Percentiles rank a stretch among this genome's conserved stretches.
Conservation (phyloP, 2,329 filamentous ascomycete species). For the Nemania sp. region DNA sequence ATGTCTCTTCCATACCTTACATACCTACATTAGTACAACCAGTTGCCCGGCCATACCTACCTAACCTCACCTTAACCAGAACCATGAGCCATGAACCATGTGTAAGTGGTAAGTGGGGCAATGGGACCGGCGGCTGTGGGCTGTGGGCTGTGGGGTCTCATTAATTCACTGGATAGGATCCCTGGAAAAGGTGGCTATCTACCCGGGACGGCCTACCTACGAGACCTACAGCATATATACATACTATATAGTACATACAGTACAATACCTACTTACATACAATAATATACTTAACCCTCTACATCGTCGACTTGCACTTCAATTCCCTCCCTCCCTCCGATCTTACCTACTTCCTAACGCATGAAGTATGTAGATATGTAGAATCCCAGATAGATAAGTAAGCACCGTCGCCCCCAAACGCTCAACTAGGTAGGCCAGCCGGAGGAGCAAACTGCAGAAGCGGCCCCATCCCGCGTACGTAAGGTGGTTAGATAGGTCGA, state of each 20-base stretch:
- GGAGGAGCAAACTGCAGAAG: conserved; percentile 26
- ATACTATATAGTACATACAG: no score
- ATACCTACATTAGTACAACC: no score
- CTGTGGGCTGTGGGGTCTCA: neutral
- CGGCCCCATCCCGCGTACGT: conserved; percentile 32
- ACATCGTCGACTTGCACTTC: no score
- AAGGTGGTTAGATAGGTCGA: conserved; percentile 5
- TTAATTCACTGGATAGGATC: conserved; percentile 1
- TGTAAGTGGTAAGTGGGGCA: neutral
- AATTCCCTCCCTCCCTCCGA: no score
- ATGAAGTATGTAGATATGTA: neutral
- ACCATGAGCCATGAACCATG: neutral
- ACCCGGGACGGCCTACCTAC: neutral
- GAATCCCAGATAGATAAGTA: neutral
- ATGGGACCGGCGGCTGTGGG: neutral
- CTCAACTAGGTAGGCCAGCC: conserved; percentile 10
- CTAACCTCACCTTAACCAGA: neutral
- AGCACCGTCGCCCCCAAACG: neutral
- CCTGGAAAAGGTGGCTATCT: neutral
- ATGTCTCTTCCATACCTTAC: no score
- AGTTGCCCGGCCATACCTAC: no score
- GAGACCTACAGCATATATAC: neutral
- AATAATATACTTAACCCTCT: no score
- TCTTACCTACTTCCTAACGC: no score
- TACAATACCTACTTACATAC: no score